Base-by-base conservation (phyloP, 2,329 filamentous ascomycete species). In the Stachybotrys elegans region DNA sequence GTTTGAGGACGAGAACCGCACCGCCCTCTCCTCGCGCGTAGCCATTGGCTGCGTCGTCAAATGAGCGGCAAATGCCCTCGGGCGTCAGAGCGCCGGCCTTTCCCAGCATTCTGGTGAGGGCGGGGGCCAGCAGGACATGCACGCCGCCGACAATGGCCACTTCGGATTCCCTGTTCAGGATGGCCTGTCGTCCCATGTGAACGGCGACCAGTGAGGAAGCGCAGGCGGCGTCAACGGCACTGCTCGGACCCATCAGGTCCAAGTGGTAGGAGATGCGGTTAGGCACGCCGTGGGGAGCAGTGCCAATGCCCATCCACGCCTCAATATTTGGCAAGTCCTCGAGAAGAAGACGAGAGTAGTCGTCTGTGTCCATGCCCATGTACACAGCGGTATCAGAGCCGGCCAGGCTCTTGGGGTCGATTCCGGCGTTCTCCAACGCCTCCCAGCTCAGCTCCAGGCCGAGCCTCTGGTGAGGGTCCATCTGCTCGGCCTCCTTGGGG, bases 11-110 rank as follows among this genome's bases (percentile, higher is more conserved):
- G 0, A 76, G 48, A 0, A 61, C 56, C 1, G 62, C 68, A 6
- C 72, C 51, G 2, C 72, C 74, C 36, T 78, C 75, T 4, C 72
- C 74, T 0, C 74, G 64, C 5, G 61, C 71, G 49, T 76, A 76
- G 1, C 72, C 74, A 48, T 75, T 59, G 0, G 70, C 75, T 4
- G 55, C 54, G 3, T 53, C 56, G 44, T 68, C 65, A 22, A 48
- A 48, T 8, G 42, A 42, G 12, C 35, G 38, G 34, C 42, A 48
- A 11, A 35, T 19, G 5, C 47, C 42, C 16, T 47, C 45, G 1
- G 43, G 43, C 2, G 43, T 44, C 4, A 50, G 12, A 3, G 39
- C 43, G 6, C 46, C 48, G 31, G 47, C 44, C 19, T 32, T 23
- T 19, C 36, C 42, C 16, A 48, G 35, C 25, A 44, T 35, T 12